Evolutionary conservation across 2,329 filamentous ascomycete genomes (phyloP).

Genomic region (Pseudogymnoascus sp.): DNA sequence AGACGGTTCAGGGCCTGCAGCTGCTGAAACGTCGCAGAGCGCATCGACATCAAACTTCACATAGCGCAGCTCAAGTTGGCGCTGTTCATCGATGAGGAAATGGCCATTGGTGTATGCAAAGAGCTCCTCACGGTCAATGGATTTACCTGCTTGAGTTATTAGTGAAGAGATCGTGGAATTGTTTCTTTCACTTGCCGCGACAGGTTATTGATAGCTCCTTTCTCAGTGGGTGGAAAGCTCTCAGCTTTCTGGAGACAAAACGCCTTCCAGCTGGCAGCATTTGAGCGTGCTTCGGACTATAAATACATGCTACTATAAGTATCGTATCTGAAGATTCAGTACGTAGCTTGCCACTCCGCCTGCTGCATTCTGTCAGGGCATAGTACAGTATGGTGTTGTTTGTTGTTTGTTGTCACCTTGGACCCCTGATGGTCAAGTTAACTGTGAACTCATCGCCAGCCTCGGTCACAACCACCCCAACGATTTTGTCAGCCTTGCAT

Average conservation of each 20-base stretch:
- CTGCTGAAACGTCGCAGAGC: slow-evolving; percentile 31
- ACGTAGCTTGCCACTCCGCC: background rate
- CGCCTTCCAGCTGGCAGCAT: background rate
- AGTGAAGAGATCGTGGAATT: background rate
- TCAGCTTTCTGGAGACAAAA: background rate
- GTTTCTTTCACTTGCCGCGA: background rate
- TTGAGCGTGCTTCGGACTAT: background rate
- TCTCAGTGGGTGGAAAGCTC: background rate
- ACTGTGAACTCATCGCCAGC: background rate
- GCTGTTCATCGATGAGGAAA: slow-evolving; percentile 33
- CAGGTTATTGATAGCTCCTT: background rate
- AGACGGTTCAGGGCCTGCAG: slow-evolving; percentile 30
- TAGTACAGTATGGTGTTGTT: background rate
- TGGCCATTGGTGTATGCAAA: slow-evolving; percentile 28
- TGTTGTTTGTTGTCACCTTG: background rate
- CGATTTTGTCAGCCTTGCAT: background rate
- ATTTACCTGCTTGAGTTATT: background rate
- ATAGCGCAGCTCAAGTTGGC: slow-evolving; percentile 31
- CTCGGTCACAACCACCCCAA: background rate
- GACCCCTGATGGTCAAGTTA: background rate
- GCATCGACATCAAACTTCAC: slow-evolving; percentile 35
- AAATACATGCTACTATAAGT: background rate
- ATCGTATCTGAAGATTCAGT: background rate
- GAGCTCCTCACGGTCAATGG: background rate
- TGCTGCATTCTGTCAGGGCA: background rate